Evolutionary conservation across 345 rosid genomes (phyloP), one percentile per base, ranked within the genome.

Genomic region (Noccaea caerulescens): DNA sequence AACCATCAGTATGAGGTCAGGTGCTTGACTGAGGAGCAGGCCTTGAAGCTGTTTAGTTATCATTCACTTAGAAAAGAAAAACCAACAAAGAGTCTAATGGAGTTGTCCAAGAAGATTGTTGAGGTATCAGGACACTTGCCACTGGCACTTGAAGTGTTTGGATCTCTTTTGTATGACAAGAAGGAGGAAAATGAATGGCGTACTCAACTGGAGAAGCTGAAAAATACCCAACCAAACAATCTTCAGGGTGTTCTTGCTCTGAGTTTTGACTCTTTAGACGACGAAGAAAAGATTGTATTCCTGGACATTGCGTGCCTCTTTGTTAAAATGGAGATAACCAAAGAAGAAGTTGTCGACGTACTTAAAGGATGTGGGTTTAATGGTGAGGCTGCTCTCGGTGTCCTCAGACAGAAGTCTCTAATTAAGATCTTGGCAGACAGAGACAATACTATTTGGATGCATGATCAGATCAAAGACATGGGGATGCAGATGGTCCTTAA

Each of bases 291-390:
- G 77, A 53, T 68, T 25, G 69, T 83, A 33, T 92, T 89, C 61
- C 89, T 92, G 8, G 98, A 92, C 66, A 64, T 84, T 63, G 86
- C 93, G n/a, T 92, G 96, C 72, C 77, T 89, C 47, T 85, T 92
- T 57, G 46, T 83, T 6, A 66, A 18, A 62, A 73, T 84, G 80
- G 32, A 18, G 3, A 82, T 83, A 72, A 76, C 36, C 0, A 84
- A 77, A 69, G 85, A 84, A 34, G 87, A 84, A 49, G 73, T 73
- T 3, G 66, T 80, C 13, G 84, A 86, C 2, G 14, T 85, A 54
- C 66, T 87, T 72, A 85, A 70, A 43, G 93, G 90, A 6, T 91
- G 92, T 71, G 87, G 85, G 50, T 81, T 84, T 14, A 73, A 77
- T 3, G 82, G 82, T 6, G 84, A 83, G 78, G 82, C 63, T 12